Base-by-base conservation (phyloP, 345 rosid genomes). In the Turritis glabra region DNA sequence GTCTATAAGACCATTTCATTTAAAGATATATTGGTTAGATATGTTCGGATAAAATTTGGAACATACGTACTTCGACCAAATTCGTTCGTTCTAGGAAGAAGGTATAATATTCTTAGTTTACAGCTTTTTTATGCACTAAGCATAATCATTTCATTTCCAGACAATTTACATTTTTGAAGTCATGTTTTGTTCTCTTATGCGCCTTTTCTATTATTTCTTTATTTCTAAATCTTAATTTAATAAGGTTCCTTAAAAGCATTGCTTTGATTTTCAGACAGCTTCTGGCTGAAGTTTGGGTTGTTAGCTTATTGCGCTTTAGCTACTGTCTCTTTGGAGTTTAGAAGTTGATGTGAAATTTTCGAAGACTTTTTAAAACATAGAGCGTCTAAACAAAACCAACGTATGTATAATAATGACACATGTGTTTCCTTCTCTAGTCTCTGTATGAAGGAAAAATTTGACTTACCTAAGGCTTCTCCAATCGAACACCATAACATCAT, bases 221-320 rank as follows among this genome's bases (percentile, higher is more conserved):
- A 23, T 56, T 27, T 48, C 30, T 38, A 40, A 32, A 22, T 25
- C 32, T 3, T 29, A 18, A 60, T 68, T 41, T 29, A 70, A 71
- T 57, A 56, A 56, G 67, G 37, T 70, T 77, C 72, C 62, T 64
- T 64, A 71, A 77, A 71, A 77, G 72, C 71, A 56, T 71, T 71
- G 76, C 76, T 77, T 71, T 77, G 80, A 37, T 47, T 77, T 71
- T 64, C 80, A 77, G 71, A 71, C 80, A 77, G 76, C 80, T 77
- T 77, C 76, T 71, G 72, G 23, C 17, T 77, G 18, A 71, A 77
- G 80, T 57, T 64, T 64, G 17, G 76, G 53, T 77, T 70, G 80
- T 77, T 77, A 76, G 67, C 80, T 70, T 46, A 70, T 54, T 77
- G 71, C 60, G 43, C 80, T 77, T 77, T 76, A 76, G 17, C 41